These are phyloP conservation scores for Schrenkiella parvula DNA, from an alignment of 345 rosid genomes.

Conservation along the genomic window DNA sequence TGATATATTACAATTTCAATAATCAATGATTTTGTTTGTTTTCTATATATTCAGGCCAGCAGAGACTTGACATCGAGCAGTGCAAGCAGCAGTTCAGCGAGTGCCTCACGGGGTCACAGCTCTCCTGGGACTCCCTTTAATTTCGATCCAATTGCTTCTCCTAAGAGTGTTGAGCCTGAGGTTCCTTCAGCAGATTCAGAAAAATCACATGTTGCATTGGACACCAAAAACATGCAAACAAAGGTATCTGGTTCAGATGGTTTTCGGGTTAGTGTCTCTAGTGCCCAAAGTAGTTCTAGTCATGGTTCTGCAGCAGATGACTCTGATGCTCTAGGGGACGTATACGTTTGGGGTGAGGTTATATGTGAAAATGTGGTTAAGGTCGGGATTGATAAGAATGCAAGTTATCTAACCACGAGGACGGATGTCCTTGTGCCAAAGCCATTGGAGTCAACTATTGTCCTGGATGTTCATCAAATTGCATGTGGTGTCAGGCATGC, in stretches of 20 bases:
- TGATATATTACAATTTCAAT: neutral
- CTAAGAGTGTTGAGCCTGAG: slow-evolving; percentile 56
- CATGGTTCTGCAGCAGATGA: slow-evolving; percentile 97
- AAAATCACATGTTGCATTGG: slow-evolving; percentile 80
- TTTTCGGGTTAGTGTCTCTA: slow-evolving; percentile 95
- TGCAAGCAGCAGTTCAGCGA: slow-evolving; percentile 80
- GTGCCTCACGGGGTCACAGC: slow-evolving; percentile 60
- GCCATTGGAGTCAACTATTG: slow-evolving; percentile 79
- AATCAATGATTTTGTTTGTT: neutral
- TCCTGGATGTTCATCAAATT: slow-evolving; percentile 87
- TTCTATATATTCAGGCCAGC: slow-evolving; percentile 54
- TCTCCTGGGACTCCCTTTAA: slow-evolving; percentile 69
- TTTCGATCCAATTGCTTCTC: slow-evolving; percentile 55
- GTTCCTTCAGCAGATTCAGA: slow-evolving; percentile 54
- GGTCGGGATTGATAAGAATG: slow-evolving; percentile 67
- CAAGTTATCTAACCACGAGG: slow-evolving; percentile 59
- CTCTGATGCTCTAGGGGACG: slow-evolving; percentile 94
- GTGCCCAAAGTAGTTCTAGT: slow-evolving; percentile 95
- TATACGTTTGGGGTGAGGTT: slow-evolving; percentile 96
- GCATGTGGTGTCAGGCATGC: slow-evolving; percentile 94
- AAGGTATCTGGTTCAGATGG: slow-evolving; percentile 86
- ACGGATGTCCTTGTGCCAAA: slow-evolving; percentile 81
- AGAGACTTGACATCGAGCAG: slow-evolving; percentile 86
- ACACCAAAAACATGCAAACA: slow-evolving; percentile 74
- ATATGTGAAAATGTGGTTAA: slow-evolving; percentile 71